Evolutionary conservation across 331 rosid species (phyloP).

Genomic region (Cucumis variabilis): DNA sequence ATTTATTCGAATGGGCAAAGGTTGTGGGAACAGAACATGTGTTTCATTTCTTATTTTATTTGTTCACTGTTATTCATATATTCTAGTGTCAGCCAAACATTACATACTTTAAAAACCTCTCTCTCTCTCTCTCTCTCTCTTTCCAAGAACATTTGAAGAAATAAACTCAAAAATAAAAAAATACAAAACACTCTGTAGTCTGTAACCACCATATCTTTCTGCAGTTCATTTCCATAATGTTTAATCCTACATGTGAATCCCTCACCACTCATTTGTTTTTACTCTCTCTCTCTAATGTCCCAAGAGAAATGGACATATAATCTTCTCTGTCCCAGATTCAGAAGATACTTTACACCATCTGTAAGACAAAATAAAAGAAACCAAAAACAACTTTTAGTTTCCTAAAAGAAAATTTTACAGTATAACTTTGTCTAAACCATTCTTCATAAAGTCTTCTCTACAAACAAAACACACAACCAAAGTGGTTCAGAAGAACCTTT

Average conservation of each 20-base stretch:
- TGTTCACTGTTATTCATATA: neutral
- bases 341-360: neutral
- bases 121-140: neutral
- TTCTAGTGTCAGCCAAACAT: constrained; percentile 14
- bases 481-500: constrained; percentile 27
- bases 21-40: neutral
- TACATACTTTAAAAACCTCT: neutral
- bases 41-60: neutral
- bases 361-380: constrained; percentile 15
- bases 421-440: neutral
- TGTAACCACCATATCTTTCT: constrained; percentile 27
- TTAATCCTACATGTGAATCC: constrained; percentile 19
- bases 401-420: neutral
- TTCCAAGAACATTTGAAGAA: neutral
- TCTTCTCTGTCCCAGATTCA: neutral
- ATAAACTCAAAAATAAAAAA: neutral
- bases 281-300: constrained; percentile 1
- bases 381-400: neutral
- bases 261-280: constrained; percentile 27
- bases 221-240: constrained; percentile 14
- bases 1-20: neutral
- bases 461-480: neutral
- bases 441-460: constrained; percentile 1
- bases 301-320: constrained; percentile 21
- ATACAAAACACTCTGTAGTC: constrained; percentile 1